Base-by-base conservation (phyloP, 805 yeast species). In the Wickerhamomyces queroliae region DNA sequence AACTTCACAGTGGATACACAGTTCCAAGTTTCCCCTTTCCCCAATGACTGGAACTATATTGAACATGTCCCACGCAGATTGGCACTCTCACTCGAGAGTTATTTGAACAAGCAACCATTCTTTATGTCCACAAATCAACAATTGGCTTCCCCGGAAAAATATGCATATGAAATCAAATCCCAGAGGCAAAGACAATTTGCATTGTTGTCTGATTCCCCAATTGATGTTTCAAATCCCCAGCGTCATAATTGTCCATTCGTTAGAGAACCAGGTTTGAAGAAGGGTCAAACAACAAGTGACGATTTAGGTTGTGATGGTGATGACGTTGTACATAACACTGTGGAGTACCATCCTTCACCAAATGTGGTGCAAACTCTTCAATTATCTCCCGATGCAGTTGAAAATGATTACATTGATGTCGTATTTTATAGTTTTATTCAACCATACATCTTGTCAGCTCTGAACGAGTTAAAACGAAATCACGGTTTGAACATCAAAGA, bases 221-320 rank as follows among this genome's bases (percentile, higher is more conserved):
- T 4, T 19, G 5, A 28, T 19, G 8, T 8, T 28, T 16, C 9
- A 9, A 13, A n/a, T 5, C 5, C 11, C 5, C 20, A 17, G 7
- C 31, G 12, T 30, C 33, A n/a, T n/a, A n/a, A n/a, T 18, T 55
- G 58, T 36, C 49, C 48, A 4, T 33, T 36, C 17, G 29, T 45
- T 13, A 17, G 41, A n/a, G 28, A 42, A 7, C 37, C 42, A 5
- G 53, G 49, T 9, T 53, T 70, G 12, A 52, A 78, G 1, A 76
- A 75, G 44, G 99, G 99, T 0, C 85, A 83, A 50, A 80, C 78
- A 0, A 91, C 99, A 0, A 51, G 61, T 34, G 99, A 93, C 56
- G 98, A 91, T 53, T 70, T 72, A 49, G 99, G 97, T 0, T 61
- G 67, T 46, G 78, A 80, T 45, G 99, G 99, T 18, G 99, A 93